These are phyloP conservation scores for Paecilomyces formosus DNA, from an alignment of 2,329 filamentous ascomycete genomes.

Conservation along the genomic window DNA sequence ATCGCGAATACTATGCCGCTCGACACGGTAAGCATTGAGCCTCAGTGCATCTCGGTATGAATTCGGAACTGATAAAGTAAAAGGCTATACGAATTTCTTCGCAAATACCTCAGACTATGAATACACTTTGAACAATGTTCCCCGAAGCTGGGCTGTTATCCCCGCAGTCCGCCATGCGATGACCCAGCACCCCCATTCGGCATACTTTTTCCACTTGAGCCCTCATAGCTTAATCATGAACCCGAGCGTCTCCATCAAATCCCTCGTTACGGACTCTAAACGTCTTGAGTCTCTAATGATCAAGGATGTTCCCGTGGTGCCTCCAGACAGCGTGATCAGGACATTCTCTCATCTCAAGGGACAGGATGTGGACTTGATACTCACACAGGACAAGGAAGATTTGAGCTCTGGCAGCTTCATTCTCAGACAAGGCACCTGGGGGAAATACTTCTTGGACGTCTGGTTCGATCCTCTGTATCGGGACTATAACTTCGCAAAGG, in stretches of 20 bases:
- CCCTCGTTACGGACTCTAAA: conserved; percentile 59
- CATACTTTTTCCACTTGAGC: conserved; percentile 82
- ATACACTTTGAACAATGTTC: conserved; percentile 32
- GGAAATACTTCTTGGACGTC: conserved; percentile 82
- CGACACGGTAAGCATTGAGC: conserved; percentile 63
- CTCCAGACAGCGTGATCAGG: conserved; percentile 93
- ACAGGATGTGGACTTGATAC: conserved; percentile 68
- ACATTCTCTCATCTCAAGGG: conserved; percentile 78
- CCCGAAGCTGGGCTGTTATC: conserved; percentile 55
- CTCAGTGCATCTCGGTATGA: not conserved
- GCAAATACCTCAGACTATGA: conserved; percentile 67
- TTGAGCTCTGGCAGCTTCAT: conserved; percentile 71
- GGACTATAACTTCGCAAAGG: conserved; percentile 93
- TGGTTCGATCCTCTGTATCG: conserved; percentile 96
- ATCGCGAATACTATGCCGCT: conserved; percentile 75
- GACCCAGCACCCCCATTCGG: conserved; percentile 66
- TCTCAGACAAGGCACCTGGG: conserved; percentile 78
- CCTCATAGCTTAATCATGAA: conserved; percentile 86
- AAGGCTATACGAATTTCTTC: conserved; percentile 83
- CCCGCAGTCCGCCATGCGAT: conserved; percentile 86
- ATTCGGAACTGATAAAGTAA: not conserved
- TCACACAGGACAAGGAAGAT: conserved; percentile 79
- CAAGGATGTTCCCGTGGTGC: conserved; percentile 77
- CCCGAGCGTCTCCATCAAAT: conserved; percentile 59
- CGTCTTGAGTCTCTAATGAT: conserved; percentile 74